Base-by-base conservation (phyloP, 352 stramenopile species). In the Phytophthora pseudosyringae region DNA sequence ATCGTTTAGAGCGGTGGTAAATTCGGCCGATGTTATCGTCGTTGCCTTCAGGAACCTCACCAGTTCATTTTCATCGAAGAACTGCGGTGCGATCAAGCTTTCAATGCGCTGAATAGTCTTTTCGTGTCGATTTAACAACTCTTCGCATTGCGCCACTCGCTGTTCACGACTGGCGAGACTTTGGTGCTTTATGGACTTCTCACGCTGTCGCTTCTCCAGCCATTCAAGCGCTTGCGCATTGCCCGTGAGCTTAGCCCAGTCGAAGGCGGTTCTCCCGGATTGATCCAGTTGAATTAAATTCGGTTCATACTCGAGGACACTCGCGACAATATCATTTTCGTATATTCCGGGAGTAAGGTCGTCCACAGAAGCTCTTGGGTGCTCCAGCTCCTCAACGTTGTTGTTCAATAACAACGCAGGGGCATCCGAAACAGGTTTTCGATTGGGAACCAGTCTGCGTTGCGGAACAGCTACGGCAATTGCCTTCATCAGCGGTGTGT, bases 401-500 rank as follows among this genome's bases (percentile, higher is more conserved):
- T 74, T 74, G 44, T 65, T 70, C 13, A 41, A 46, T 41, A 50
- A 32, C 0, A 18, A 21, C 21, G 21, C 16, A 12, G 38, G 33
- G 3, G 18, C 16, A 44, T 49, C 31, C 8, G 16, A 48, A 13
- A 16, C 11, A 31, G 21, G 3, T 45, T 8, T 10, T 33, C 2
- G 36, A 10, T 62, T 71, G 3, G 41, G 3, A 10, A 26, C 25
- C 28, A 29, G 8, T 31, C 12, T 65, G 13, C 41, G 66, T 29
- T 62, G 38, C 25, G 70, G 67, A 0, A 76, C 63, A 6, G 79
- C 78, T 5, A 69, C 75, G 1, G 81, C 82, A 28, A 91, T 80
- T 11, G 86, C 81, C 53, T 91, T 91, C 81, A 93, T 94, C 16
- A 94, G 58, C 26, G 83, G 71, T 8, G 86, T 91, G 60, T 88